Conservation (phyloP, 345 rosid genomes). For the Populus tremula region DNA sequence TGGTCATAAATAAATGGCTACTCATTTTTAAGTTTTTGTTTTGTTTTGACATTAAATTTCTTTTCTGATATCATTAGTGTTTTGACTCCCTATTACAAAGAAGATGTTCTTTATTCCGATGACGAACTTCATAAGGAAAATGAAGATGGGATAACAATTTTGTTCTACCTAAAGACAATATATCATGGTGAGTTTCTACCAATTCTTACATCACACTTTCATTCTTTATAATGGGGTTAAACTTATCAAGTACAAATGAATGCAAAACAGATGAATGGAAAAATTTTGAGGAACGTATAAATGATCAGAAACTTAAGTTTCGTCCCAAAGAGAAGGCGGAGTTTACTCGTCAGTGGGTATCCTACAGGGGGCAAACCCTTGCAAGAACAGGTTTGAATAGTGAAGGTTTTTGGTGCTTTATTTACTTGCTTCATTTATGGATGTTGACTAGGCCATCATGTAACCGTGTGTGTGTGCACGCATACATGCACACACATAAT, state of each 20-base stretch:
- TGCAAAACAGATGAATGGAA: constrained; percentile 78
- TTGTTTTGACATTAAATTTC: background rate
- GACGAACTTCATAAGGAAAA: constrained; percentile 78
- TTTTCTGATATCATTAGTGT: constrained; percentile 51
- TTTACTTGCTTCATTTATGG: constrained; percentile 7
- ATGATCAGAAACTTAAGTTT: constrained; percentile 26
- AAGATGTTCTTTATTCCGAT: constrained; percentile 78
- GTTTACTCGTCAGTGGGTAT: constrained; percentile 69
- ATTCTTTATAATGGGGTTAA: constrained; percentile 1
- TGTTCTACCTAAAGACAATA: constrained; percentile 84
- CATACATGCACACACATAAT: too few species aligned
- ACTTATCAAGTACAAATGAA: constrained; percentile 16
- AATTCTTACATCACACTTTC: constrained; percentile 9
- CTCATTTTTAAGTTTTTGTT: constrained; percentile 2
- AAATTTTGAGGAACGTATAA: constrained; percentile 57
- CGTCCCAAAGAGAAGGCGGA: constrained; percentile 38
- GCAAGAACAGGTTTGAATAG: constrained; percentile 71
- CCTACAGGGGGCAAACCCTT: constrained; percentile 92
- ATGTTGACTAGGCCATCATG: constrained; percentile 9
- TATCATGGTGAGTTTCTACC: constrained; percentile 69
- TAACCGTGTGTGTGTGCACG: background rate
- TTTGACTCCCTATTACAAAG: constrained; percentile 85
- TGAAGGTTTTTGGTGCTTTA: background rate
- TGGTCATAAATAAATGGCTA: constrained; percentile 2
- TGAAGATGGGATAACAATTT: constrained; percentile 80